Percentiles rank a stretch among this genome's conserved stretches.
phyloP scores from a whole-genome alignment of 129 eudicot species.

The Tagetes erecta region DNA sequence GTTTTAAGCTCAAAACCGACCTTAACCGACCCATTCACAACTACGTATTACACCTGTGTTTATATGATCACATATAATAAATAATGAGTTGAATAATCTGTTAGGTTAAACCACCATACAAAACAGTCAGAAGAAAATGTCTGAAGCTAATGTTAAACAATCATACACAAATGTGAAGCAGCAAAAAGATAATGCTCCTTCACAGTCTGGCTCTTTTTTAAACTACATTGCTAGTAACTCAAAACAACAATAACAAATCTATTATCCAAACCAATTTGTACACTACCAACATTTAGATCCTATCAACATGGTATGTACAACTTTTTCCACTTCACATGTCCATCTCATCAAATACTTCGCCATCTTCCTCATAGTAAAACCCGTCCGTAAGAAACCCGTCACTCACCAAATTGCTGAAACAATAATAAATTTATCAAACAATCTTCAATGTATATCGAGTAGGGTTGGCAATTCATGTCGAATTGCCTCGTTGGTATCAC shows the following conservation, averaged over 20 bases:
- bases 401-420: slow-evolving; percentile 69
- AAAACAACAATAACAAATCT: slow-evolving; percentile 5
- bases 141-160: not conserved
- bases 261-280: slow-evolving; percentile 21
- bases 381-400: slow-evolving; percentile 57
- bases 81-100: not conserved
- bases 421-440: not conserved
- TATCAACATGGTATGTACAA: slow-evolving; percentile 41
- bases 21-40: too few relatives aligned
- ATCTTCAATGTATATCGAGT: not conserved
- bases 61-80: too few relatives aligned
- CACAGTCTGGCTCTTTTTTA: slow-evolving; percentile 22
- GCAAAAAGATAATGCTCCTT: slow-evolving; percentile 38
- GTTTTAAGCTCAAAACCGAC: too few relatives aligned
- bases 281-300: slow-evolving; percentile 27
- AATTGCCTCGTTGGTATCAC: not conserved
- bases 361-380: slow-evolving; percentile 52
- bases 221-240: slow-evolving; percentile 2
- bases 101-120: slow-evolving; percentile 4
- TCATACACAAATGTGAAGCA: slow-evolving; percentile 8
- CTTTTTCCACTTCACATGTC: slow-evolving; percentile 53
- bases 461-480: too few relatives aligned
- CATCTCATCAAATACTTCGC: slow-evolving; percentile 77
- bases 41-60: too few relatives aligned
- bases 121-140: not conserved